Conservation (phyloP, 257 asterid genomes). For the Coffea eugenioides region DNA sequence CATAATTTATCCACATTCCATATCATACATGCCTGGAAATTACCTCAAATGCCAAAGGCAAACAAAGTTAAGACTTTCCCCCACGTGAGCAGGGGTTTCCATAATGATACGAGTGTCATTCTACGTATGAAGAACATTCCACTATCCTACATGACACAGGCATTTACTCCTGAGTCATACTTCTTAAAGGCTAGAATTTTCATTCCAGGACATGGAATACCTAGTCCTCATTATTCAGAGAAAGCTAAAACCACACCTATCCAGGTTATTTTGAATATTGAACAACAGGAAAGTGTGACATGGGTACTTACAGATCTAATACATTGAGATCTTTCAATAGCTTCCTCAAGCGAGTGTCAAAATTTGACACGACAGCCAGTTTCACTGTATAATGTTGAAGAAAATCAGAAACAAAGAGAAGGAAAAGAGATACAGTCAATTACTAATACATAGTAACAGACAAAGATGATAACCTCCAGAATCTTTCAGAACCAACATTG, state of each 20-base stretch:
- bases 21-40: slow-evolving; percentile 1
- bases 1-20: background rate
- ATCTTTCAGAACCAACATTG: slow-evolving; percentile 55
- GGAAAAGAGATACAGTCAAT: background rate
- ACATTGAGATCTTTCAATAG: slow-evolving; percentile 72
- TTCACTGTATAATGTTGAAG: slow-evolving; percentile 55
- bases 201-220: background rate
- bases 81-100: background rate
- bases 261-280: background rate
- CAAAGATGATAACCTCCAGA: slow-evolving; percentile 67
- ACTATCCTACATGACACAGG: background rate
- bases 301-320: slow-evolving; percentile 66
- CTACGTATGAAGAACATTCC: background rate
- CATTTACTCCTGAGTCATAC: background rate
- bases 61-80: background rate
- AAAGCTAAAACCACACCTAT: background rate
- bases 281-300: background rate
- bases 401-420: slow-evolving; percentile 22
- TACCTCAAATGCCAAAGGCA: background rate
- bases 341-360: slow-evolving; percentile 90
- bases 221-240: slow-evolving; percentile 2
- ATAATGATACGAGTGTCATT: background rate
- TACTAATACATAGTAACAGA: slow-evolving; percentile 16
- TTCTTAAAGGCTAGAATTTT: background rate
- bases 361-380: slow-evolving; percentile 94